These are phyloP conservation scores for Aphanocladium album DNA, from an alignment of 2,329 filamentous ascomycete genomes.

Conservation along the genomic window DNA sequence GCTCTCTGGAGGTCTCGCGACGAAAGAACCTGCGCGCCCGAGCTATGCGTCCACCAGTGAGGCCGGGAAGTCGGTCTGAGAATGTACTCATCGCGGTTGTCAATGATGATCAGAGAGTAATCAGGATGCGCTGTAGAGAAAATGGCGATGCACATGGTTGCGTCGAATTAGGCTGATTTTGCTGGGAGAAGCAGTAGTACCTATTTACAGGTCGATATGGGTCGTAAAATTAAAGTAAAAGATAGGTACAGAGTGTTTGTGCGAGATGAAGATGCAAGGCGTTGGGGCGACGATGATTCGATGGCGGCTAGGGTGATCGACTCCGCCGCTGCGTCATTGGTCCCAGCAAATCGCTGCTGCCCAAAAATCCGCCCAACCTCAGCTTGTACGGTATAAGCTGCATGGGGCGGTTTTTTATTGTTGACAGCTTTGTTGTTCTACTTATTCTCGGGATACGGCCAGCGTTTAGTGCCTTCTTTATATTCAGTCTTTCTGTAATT, in stretches of 20 bases:
- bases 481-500: no score
- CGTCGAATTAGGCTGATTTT: constrained; percentile 48
- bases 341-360: constrained; percentile 1
- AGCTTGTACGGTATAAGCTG: no score
- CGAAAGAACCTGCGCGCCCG: constrained; percentile 47
- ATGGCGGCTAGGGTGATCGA: not conserved
- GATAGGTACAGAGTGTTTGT: not conserved
- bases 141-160: constrained; percentile 69
- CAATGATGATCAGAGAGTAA: constrained; percentile 69
- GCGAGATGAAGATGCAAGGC: not conserved
- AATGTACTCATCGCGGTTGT: constrained; percentile 74
- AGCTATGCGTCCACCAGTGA: constrained; percentile 55
- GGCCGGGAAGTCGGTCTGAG: constrained; percentile 58
- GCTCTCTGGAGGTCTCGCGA: constrained; percentile 56
- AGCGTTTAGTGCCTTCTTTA: no score
- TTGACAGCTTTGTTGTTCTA: no score
- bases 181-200: not conserved
- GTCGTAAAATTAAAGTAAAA: not conserved
- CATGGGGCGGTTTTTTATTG: no score
- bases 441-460: no score
- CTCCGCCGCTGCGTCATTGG: constrained; percentile 9
- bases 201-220: not conserved
- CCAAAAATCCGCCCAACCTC: constrained; percentile 3
- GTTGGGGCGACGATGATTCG: not conserved
- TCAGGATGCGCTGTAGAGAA: constrained; percentile 70